Evolutionary conservation across 352 stramenopile species (phyloP), one percentile per base, ranked within the genome.

Genomic region (Blastocystis sp.): DNA sequence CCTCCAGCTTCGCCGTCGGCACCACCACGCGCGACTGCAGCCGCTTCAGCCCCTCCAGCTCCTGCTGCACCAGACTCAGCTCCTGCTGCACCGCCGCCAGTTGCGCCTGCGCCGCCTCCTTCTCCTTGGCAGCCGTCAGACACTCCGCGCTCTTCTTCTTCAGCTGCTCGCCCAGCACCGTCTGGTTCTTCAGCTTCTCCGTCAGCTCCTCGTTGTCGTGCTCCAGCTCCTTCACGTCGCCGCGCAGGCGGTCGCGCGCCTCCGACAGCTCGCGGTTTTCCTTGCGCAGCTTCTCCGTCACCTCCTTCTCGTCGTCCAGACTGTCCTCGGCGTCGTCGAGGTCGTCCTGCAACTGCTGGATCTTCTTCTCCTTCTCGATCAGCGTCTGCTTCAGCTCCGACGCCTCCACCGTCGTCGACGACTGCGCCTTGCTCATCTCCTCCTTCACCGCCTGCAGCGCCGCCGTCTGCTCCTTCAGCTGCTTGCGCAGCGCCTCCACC

Each of bases 221-320:
- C 40, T 84, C 74, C 54, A 84, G 57, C 3, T 84, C 74, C 74
- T 84, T 84, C 48, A 84, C 74, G 48, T 84, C 74, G 1, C 28
- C 34, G 28, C 74, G 54, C 38, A 84, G 42, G 48, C 57, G 45
- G 61, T 84, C 74, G 2, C 74, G 74, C 59, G 57, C 54, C 11
- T 84, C 74, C 17, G 66, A 1, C 17, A 84, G 74, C n/a, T 84
- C 74, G 19, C 54, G 43, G 74, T 84, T 84, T 17, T 84, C 74
- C 60, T 84, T 84, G 28, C 61, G 59, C 24, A 84, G 40, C 60
- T 84, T 84, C n/a, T 66, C 54, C 11, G 74, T 68, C 45, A 69
- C 19, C 9, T 84, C 74, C 74, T 84, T 84, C 60, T 84, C 74
- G 21, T 70, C 57, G 48, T 84, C 74, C 40, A 84, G 38, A 3